Evolutionary conservation across 768 basidiomycete species (phyloP).

Genomic region (Mycena capillaripes): DNA sequence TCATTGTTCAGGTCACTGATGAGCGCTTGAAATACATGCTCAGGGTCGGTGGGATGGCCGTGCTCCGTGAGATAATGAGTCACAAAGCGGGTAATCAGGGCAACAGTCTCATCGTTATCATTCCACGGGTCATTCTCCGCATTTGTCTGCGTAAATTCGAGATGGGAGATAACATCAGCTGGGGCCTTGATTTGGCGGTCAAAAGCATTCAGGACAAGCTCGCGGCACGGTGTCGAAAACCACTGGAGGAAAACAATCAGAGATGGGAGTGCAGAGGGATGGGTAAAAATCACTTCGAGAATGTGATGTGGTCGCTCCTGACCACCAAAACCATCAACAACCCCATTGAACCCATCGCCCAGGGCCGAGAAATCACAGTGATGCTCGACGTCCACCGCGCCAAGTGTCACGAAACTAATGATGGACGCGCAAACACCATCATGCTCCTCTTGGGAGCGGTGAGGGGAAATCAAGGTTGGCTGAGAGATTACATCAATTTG

Average conservation of each 20-base stretch:
- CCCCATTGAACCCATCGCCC: not conserved
- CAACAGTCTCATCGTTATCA: no score
- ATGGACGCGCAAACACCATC: not conserved
- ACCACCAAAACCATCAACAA: not conserved
- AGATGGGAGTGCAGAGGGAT: not conserved
- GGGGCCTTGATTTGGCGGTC: not conserved
- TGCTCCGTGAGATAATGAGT: constrained; percentile 4
- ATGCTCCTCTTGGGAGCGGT: not conserved
- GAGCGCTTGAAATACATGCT: not conserved
- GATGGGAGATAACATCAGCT: not conserved
- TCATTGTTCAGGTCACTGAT: not conserved
- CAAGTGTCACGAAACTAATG: not conserved
- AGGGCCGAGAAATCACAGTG: not conserved
- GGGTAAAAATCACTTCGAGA: not conserved
- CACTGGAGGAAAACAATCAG: not conserved
- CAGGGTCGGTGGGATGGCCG: not conserved
- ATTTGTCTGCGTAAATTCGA: not conserved
- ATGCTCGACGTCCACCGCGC: not conserved
- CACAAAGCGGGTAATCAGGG: not conserved
- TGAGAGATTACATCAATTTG: not conserved
- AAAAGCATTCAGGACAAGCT: not conserved
- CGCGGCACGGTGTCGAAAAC: constrained; percentile 1
- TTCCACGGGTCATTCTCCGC: no score
- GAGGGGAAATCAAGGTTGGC: constrained; percentile 5
- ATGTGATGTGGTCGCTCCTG: constrained; percentile 11